phyloP scores from a whole-genome alignment of 352 stramenopile species.

The Pythium aristosporum region DNA sequence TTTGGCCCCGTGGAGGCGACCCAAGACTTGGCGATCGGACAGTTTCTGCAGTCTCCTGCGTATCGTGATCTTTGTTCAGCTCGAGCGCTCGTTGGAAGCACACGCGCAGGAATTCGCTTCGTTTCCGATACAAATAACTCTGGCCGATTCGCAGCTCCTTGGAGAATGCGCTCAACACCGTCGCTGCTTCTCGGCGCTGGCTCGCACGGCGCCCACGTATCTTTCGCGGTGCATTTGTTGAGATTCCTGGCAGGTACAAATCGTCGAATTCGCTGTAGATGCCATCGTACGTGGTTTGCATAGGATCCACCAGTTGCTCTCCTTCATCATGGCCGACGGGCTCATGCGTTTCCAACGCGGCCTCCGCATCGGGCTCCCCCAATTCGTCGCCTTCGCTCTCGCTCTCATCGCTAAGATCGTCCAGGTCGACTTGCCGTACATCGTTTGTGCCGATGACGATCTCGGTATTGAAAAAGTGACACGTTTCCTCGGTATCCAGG shows the following conservation, averaged over 20 bases:
- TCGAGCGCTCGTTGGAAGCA: conserved; percentile 59
- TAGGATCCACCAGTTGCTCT: neutral
- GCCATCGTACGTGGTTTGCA: conserved; percentile 40
- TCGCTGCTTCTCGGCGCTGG: conserved; percentile 19
- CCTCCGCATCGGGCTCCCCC: conserved; percentile 8
- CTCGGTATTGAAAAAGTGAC: conserved; percentile 66
- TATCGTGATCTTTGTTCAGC: conserved; percentile 31
- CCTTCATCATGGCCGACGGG: neutral
- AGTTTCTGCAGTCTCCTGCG: conserved; percentile 1
- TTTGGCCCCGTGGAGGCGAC: neutral
- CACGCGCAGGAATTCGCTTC: conserved; percentile 63
- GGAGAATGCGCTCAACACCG: conserved; percentile 25
- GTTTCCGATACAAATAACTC: conserved; percentile 54
- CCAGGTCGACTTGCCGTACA: conserved; percentile 34
- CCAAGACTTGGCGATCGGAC: neutral
- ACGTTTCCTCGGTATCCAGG: conserved; percentile 59
- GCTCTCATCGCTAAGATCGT: conserved; percentile 35
- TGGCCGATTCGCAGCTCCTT: conserved; percentile 21
- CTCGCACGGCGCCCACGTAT: conserved; percentile 13
- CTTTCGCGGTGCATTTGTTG: neutral
- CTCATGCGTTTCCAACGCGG: neutral
- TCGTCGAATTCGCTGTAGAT: conserved; percentile 61
- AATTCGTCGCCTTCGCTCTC: conserved; percentile 29
- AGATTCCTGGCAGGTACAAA: conserved; percentile 39
- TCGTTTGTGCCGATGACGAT: conserved; percentile 67